Conservation (phyloP, 2,329 filamentous ascomycete genomes). For the Leptographium procerum region DNA sequence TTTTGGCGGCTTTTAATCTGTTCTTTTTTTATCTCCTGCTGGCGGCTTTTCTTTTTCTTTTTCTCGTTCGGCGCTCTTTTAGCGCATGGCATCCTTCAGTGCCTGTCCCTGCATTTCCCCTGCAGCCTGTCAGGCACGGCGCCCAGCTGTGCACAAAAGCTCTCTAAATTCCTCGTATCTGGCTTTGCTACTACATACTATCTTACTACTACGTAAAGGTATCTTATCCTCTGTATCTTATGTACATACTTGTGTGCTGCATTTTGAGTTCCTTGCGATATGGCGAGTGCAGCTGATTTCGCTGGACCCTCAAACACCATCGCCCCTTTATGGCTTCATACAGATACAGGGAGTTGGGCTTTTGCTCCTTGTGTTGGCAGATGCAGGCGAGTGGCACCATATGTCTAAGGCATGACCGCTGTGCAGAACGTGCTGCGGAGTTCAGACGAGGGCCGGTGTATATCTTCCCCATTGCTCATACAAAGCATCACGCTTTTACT, state of each 20-base stretch:
- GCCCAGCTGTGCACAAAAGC: too few species aligned
- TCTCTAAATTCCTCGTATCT: too few species aligned
- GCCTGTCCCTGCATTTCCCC: background rate
- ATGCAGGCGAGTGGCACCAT: background rate
- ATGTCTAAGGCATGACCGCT: background rate
- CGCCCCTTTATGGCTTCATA: background rate
- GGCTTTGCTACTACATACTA: too few species aligned
- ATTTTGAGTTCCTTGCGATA: background rate
- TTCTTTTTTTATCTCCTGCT: background rate
- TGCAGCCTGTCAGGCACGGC: background rate
- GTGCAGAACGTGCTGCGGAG: background rate
- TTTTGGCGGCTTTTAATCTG: background rate
- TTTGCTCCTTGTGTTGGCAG: background rate
- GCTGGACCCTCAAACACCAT: background rate
- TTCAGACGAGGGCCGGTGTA: background rate
- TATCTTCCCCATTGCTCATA: too few species aligned
- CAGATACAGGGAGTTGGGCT: background rate
- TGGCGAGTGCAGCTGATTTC: background rate
- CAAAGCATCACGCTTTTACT: too few species aligned
- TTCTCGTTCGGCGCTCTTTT: slow-evolving; percentile 9
- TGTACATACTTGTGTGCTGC: too few species aligned
- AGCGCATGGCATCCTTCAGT: background rate
- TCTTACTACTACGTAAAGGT: too few species aligned
- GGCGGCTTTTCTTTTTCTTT: slow-evolving; percentile 2
- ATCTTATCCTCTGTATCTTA: too few species aligned